Evolutionary conservation across 805 yeast species (phyloP).

Genomic region (Schwanniomyces pseudopolymorphus): DNA sequence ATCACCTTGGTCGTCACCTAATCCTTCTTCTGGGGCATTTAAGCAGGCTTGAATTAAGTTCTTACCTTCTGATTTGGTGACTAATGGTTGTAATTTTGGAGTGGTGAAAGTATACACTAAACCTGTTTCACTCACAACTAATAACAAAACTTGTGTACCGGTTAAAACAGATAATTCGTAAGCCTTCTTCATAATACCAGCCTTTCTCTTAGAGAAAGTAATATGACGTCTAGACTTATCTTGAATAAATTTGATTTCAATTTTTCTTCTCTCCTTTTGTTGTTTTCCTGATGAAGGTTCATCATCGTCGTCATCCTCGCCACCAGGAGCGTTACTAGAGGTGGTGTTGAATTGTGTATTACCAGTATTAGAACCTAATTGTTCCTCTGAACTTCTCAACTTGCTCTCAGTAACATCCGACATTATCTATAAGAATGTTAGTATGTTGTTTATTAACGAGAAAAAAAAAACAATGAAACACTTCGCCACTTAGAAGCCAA

Average conservation of each 20-base stretch:
- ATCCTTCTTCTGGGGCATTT: conserved; percentile 90
- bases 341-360: conserved; percentile 18
- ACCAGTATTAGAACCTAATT: conserved; percentile 8
- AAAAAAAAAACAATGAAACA: conserved; percentile 10
- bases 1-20: conserved; percentile 61
- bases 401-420: conserved; percentile 42
- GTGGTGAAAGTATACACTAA: conserved; percentile 97
- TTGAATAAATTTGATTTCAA: conserved; percentile 95
- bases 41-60: conserved; percentile 94
- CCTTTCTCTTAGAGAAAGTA: conserved; percentile 96
- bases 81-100: conserved; percentile 97
- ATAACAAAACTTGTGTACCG: conserved; percentile 92
- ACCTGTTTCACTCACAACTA: conserved; percentile 98
- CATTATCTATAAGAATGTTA: conserved; percentile 23
- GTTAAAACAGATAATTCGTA: conserved; percentile 94
- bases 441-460: conserved; percentile 26
- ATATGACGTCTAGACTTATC: conserved; percentile 98
- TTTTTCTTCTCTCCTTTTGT: conserved; percentile 72
- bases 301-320: conserved; percentile 55
- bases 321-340: conserved; percentile 26
- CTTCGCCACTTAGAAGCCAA: background rate
- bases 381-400: conserved; percentile 31
- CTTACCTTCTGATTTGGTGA: conserved; percentile 96
- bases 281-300: conserved; percentile 46
- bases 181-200: conserved; percentile 99